Conservation (phyloP, 1,284 basidiomycete species). For the Leucoagaricus sp. region DNA sequence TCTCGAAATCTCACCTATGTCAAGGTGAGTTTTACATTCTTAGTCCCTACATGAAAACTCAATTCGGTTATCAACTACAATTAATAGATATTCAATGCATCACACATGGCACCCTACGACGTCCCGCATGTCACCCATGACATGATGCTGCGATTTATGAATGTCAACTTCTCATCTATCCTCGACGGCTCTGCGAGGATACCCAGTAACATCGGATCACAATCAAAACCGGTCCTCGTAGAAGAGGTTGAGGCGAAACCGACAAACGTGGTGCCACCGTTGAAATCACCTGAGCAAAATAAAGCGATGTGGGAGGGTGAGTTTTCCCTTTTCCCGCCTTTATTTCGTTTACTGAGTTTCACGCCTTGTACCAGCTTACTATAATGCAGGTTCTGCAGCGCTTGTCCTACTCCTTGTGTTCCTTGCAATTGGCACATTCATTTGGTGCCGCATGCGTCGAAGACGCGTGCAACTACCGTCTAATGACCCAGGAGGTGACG, state of each 20-base stretch:
- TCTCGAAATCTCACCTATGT: slow-evolving; percentile 93
- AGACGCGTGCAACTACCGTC: slow-evolving; percentile 45
- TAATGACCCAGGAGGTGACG: slow-evolving; percentile 22
- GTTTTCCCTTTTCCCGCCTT: slow-evolving; percentile 20
- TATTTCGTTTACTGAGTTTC: neutral
- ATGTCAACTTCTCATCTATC: slow-evolving; percentile 81
- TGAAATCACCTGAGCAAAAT: slow-evolving; percentile 69
- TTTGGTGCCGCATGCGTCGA: slow-evolving; percentile 71
- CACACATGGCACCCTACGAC: slow-evolving; percentile 95
- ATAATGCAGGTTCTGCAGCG: slow-evolving; percentile 88
- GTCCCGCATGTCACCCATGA: slow-evolving; percentile 89
- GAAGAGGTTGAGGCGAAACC: slow-evolving; percentile 43
- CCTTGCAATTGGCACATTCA: slow-evolving; percentile 67
- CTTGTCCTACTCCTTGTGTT: slow-evolving; percentile 79
- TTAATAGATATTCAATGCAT: slow-evolving; percentile 78
- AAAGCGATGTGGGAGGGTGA: slow-evolving; percentile 86
- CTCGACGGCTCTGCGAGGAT: slow-evolving; percentile 74
- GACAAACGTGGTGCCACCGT: slow-evolving; percentile 35
- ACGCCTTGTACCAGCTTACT: slow-evolving; percentile 62
- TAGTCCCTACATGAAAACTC: neutral
- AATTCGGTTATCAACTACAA: neutral
- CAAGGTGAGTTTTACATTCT: slow-evolving; percentile 54
- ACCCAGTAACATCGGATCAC: slow-evolving; percentile 75
- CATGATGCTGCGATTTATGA: slow-evolving; percentile 98
- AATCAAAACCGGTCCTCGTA: slow-evolving; percentile 59